Evolutionary conservation across 768 basidiomycete species (phyloP).

Genomic region (Sistotremastrum suecicum): DNA sequence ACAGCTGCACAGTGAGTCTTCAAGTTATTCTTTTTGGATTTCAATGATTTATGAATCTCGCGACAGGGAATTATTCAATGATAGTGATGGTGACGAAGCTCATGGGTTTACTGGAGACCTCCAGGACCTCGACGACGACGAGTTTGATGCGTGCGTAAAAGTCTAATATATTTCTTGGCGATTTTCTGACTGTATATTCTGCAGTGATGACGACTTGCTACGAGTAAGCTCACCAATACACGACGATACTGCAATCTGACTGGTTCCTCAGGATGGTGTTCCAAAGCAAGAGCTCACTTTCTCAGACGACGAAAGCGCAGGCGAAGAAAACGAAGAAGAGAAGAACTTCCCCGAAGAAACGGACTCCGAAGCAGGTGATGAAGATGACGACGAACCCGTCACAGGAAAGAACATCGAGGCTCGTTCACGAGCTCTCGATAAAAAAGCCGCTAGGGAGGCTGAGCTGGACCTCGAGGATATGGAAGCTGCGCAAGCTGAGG

Average conservation of each 20-base stretch:
- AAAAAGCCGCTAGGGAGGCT: constrained; percentile 48
- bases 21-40: not conserved
- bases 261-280: not conserved
- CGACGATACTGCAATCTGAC: not conserved
- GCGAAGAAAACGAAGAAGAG: constrained; percentile 34
- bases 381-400: constrained; percentile 35
- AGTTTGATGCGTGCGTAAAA: constrained; percentile 26
- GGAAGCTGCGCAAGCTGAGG: constrained; percentile 34
- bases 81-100: constrained; percentile 26
- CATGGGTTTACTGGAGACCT: constrained; percentile 28
- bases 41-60: not conserved
- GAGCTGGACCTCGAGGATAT: constrained; percentile 55
- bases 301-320: constrained; percentile 21
- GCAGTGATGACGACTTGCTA: constrained; percentile 32
- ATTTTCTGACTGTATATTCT: not conserved
- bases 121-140: constrained; percentile 36
- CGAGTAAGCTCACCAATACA: constrained; percentile 14
- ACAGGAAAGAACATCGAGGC: constrained; percentile 76
- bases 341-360: constrained; percentile 15
- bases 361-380: constrained; percentile 30
- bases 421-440: constrained; percentile 66
- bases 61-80: constrained; percentile 31
- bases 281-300: constrained; percentile 13
- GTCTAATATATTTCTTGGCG: constrained; percentile 6
- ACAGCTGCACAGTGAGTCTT: too few relatives aligned